Evolutionary conservation across 441 rosid species (phyloP).

Genomic region (Erodium moschatum): DNA sequence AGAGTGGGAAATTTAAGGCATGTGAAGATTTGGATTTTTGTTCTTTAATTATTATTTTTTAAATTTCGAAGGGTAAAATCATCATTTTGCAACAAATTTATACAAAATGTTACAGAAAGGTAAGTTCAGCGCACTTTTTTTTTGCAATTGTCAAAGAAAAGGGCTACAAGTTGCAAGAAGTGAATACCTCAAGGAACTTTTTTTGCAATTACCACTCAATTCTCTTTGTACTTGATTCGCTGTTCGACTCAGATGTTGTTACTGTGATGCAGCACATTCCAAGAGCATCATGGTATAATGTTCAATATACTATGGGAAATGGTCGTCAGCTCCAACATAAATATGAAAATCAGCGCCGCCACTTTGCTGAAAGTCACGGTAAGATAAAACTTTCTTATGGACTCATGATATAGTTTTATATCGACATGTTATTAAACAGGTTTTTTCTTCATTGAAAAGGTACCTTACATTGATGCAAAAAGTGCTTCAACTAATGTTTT

Average conservation of each 20-base stretch:
- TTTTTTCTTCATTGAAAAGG: constrained; percentile 36
- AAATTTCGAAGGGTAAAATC: no score
- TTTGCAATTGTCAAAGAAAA: no score
- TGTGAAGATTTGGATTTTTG: no score
- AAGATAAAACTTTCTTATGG: constrained; percentile 29
- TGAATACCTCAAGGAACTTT: no score
- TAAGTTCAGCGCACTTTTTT: no score
- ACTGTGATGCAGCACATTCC: constrained; percentile 60
- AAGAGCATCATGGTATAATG: constrained; percentile 71
- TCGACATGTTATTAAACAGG: constrained; percentile 11
- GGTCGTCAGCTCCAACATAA: constrained; percentile 71
- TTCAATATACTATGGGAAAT: constrained; percentile 88
- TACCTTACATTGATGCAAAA: constrained; percentile 73
- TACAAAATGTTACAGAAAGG: no score
- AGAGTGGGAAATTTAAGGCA: no score
- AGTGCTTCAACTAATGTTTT: constrained; percentile 72
- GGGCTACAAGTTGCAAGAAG: no score
- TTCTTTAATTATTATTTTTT: no score
- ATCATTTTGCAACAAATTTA: no score
- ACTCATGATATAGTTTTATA: constrained; percentile 16
- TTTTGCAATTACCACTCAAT: neutral
- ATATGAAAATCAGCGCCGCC: constrained; percentile 73
- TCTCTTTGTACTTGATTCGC: constrained; percentile 16
- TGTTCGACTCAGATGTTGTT: constrained; percentile 21
- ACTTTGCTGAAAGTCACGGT: constrained; percentile 72